Evolutionary conservation across 441 rosid genomes (phyloP).

Genomic region (Pelargonium exstipulatum): DNA sequence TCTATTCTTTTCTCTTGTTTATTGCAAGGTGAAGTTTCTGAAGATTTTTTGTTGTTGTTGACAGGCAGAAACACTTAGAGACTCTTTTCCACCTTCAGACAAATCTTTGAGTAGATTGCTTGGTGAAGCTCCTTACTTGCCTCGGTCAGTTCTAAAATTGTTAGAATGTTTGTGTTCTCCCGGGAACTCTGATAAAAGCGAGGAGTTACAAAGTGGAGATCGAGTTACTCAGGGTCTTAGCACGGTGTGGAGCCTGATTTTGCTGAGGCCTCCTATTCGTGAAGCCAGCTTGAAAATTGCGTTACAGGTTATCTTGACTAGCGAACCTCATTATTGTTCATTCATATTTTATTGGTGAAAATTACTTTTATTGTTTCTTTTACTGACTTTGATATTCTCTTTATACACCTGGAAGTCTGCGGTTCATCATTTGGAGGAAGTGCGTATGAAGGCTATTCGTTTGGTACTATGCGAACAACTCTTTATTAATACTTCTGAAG

Average conservation of each 20-base stretch:
- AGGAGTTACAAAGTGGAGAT: slow-evolving; percentile 76
- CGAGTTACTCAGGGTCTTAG: slow-evolving; percentile 99
- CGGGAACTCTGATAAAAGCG: slow-evolving; percentile 50
- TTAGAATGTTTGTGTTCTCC: slow-evolving; percentile 82
- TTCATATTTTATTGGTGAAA: slow-evolving; percentile 4
- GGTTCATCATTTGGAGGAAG: slow-evolving; percentile 92
- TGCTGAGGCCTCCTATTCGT: slow-evolving; percentile 80
- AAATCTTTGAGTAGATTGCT: slow-evolving; percentile 92
- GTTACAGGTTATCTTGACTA: slow-evolving; percentile 58
- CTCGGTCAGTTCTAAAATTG: slow-evolving; percentile 73
- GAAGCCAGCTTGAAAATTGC: slow-evolving; percentile 84
- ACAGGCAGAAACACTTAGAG: slow-evolving; percentile 93
- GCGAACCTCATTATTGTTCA: not conserved
- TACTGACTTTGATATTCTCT: slow-evolving; percentile 24
- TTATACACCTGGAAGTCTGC: slow-evolving; percentile 57
- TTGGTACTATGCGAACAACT: slow-evolving; percentile 49
- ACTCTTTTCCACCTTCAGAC: slow-evolving; percentile 94
- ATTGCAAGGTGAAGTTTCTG: slow-evolving; percentile 17
- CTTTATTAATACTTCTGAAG: slow-evolving; percentile 21
- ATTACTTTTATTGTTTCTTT: slow-evolving; percentile 12
- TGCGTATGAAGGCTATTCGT: slow-evolving; percentile 98
- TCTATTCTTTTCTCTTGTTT: slow-evolving; percentile 16
- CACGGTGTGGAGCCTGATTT: slow-evolving; percentile 84
- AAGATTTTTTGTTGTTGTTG: slow-evolving; percentile 21
- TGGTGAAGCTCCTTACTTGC: slow-evolving; percentile 87